phyloP scores from a whole-genome alignment of 2,329 filamentous ascomycete species.

The Colletotrichum melonis region DNA sequence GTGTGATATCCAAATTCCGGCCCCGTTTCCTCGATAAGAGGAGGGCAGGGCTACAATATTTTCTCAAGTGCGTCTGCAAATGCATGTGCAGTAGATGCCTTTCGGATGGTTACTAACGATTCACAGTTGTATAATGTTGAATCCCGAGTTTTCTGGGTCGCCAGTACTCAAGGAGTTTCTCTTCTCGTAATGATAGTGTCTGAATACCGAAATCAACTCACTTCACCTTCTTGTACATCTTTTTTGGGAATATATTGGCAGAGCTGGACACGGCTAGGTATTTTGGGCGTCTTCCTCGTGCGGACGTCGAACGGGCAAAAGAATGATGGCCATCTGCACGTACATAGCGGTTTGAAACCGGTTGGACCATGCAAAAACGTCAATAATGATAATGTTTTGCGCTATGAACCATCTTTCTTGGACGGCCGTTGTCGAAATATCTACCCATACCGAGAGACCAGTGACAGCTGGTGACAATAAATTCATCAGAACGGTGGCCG shows the following conservation, averaged over 20 bases:
- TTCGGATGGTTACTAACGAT: slow-evolving; percentile 37
- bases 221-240: slow-evolving; percentile 27
- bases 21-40: slow-evolving; percentile 88
- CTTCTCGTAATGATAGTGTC: slow-evolving; percentile 63
- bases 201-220: slow-evolving; percentile 3
- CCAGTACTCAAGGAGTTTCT: slow-evolving; percentile 92
- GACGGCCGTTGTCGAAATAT: background rate
- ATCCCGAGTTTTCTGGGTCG: slow-evolving; percentile 94
- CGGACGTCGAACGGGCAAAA: background rate
- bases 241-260: background rate
- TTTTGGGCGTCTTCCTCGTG: background rate
- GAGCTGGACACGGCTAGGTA: background rate
- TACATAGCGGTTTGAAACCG: slow-evolving; percentile 5
- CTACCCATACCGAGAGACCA: background rate
- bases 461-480: background rate
- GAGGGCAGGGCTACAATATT: slow-evolving; percentile 86
- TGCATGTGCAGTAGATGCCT: background rate
- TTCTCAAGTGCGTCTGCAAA: slow-evolving; percentile 78
- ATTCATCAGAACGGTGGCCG: slow-evolving; percentile 8
- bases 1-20: slow-evolving; percentile 86
- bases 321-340: slow-evolving; percentile 2
- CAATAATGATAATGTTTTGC: slow-evolving; percentile 34
- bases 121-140: slow-evolving; percentile 84
- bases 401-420: background rate
- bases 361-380: background rate